These are phyloP conservation scores for Pichia ethanolica DNA, from an alignment of 805 yeast genomes.

Conservation along the genomic window DNA sequence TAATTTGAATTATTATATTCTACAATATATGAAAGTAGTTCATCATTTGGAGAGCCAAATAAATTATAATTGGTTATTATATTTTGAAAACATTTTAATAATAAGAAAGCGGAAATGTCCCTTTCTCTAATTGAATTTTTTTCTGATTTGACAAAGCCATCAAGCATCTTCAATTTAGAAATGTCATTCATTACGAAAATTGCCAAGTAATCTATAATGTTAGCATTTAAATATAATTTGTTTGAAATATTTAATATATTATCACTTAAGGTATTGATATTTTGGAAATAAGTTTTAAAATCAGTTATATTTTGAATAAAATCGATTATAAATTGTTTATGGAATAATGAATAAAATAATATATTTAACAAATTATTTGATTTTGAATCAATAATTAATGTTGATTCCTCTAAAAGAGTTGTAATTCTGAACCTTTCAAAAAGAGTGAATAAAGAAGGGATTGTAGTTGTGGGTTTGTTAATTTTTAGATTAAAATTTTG, in stretches of 20 bases:
- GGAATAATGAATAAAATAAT: constrained; percentile 8
- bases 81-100: constrained; percentile 3
- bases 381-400: constrained; percentile 14
- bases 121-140: background rate
- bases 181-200: background rate
- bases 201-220: background rate
- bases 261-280: background rate
- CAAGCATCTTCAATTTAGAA: background rate
- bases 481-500: constrained; percentile 5
- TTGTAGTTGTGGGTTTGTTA: background rate
- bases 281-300: background rate
- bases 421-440: constrained; percentile 16
- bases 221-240: background rate
- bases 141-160: constrained; percentile 1
- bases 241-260: background rate
- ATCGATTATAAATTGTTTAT: constrained; percentile 2
- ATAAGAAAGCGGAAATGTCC: constrained; percentile 8
- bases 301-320: background rate
- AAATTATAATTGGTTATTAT: constrained; percentile 7
- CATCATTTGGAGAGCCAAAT: background rate
- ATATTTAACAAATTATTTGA: constrained; percentile 9
- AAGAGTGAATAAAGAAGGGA: constrained; percentile 6
- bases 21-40: background rate
- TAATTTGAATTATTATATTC: constrained; percentile 7
- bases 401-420: constrained; percentile 16